Evolutionary conservation across 495 filamentous ascomycete species (phyloP), one percentile per base, ranked within the genome.

Genomic region (Penicillium mononematosum): DNA sequence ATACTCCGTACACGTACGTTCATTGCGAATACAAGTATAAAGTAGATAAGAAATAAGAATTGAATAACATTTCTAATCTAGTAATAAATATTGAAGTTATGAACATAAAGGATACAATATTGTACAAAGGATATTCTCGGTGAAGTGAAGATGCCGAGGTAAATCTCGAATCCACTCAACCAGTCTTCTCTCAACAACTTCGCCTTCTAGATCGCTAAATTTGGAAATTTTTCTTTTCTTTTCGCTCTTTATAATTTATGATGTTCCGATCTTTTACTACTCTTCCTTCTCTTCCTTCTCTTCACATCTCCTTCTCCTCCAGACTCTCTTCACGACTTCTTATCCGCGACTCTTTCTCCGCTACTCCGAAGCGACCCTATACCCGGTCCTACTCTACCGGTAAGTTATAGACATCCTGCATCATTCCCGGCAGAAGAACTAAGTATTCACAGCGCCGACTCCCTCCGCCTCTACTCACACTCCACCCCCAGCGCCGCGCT

Each of bases 401-500:
- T 47, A 46, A 45, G 32, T 2, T 10, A 38, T 9, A 24, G 4
- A 48, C 45, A 34, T 1, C 16, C 22, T 9, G 10, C 31, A 0
- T 1, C 29, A 31, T 20, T 16, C 19, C 5, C 29, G 34, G n/a
- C 24, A 31, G 16, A 19, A 42, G 5, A 25, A 25, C 50, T 53
- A 16, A 53, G 10, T 22, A 47, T 54, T 31, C 39, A n/a, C 50
- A 64, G 61, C 54, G 54, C 12, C 55, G 24, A 58, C 14, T 22
- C 11, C 43, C 25, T 50, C 53, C 22, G 22, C 22, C 27, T 32
- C 45, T 17, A 31, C 10, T 29, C 50, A 60, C 20, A 36, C 61
- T 17, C 46, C 62, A 44, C 54, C 54, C 11, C 55, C 60, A 44
- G 44, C 60, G 44, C 63, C 61, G 16, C 70, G 60, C 25, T 77